Evolutionary conservation across 805 yeast species (phyloP), one percentile per base, ranked within the genome.

Genomic region (Nakazawaea ernobii): DNA sequence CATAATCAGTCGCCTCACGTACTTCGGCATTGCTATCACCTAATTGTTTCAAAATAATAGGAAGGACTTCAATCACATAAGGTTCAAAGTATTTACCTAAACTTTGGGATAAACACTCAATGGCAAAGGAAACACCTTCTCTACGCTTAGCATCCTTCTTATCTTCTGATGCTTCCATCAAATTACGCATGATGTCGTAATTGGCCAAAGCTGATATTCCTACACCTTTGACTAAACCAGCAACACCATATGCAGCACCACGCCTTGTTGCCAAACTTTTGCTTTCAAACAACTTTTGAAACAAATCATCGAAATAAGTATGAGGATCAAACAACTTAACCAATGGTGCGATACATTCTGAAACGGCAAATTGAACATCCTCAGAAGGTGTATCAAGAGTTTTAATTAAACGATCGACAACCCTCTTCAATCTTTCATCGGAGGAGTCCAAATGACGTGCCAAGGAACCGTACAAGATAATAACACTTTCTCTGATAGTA

Each of bases 191-290:
- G 38, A 94, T 74, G 57, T 88, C 96, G 59, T 78, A 80, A 43
- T 84, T 84, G 9, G 87, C 75, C 45, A 94, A 68, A 0, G 95
- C 75, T 50, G 80, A 74, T 45, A 94, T 80, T 55, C 99, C 99
- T 20, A 80, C 76, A 49, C 99, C 99, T 59, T 87, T 84, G 2
- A 86, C 92, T 39, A 94, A 66, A 53, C 99, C 99, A 20, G 98
- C 86, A 56, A 94, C 76, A 63, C 98, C 99, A 68, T 87, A 90
- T 1, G 98, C 98, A 2, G 97, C 92, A 59, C 98, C 99, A 54
- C 92, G 77, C 60, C 96, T 76, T n/a, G 73, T 70, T 1, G 77
- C 75, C 35, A 70, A 58, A 1, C 67, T 55, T 30, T 68, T 67
- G 2, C 80, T 80, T 8, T 66, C 61, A 59, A 86, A 80, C 26